A percentile compares a stretch with the other conserved stretches of the same genome.
Conservation (phyloP, 192 early-diverging fungal genomes). For the Linnemannia zychae region DNA sequence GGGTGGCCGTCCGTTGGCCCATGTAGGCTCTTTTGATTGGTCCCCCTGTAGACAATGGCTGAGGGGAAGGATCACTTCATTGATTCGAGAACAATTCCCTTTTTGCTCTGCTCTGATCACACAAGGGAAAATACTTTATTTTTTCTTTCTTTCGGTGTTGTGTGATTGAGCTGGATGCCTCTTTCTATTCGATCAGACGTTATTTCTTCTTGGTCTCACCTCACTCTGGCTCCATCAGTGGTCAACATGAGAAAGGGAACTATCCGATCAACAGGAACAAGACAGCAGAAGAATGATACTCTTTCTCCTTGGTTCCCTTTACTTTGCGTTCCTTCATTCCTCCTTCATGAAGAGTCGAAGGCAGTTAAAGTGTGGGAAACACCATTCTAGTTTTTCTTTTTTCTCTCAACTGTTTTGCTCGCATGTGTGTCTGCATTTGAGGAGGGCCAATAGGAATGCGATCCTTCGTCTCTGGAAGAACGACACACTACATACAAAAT, state of each 20-base stretch:
- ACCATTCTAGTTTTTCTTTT: not conserved
- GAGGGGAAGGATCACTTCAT: not conserved
- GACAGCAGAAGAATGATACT: not conserved
- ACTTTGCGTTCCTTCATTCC: not conserved
- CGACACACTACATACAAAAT: not conserved
- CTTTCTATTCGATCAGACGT: not conserved
- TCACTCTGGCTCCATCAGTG: not conserved
- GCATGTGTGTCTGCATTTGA: constrained; percentile 19
- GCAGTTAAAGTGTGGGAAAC: not conserved
- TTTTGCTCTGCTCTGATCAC: not conserved
- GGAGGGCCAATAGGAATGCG: constrained; percentile 37
- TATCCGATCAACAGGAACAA: not conserved
- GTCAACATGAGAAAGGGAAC: not conserved
- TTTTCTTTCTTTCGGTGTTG: not conserved
- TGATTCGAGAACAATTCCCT: not conserved
- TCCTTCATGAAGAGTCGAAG: not conserved
- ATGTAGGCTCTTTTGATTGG: constrained; percentile 11
- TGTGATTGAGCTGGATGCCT: not conserved
- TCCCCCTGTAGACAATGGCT: not conserved
- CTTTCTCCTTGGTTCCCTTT: not conserved
- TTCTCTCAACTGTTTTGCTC: not conserved
- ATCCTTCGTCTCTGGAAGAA: constrained; percentile 10
- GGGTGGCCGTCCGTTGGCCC: constrained; percentile 1
- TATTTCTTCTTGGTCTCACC: not conserved
- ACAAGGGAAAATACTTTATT: not conserved